Conservation (phyloP, 116 monocot genomes). For the Zostera marina region DNA sequence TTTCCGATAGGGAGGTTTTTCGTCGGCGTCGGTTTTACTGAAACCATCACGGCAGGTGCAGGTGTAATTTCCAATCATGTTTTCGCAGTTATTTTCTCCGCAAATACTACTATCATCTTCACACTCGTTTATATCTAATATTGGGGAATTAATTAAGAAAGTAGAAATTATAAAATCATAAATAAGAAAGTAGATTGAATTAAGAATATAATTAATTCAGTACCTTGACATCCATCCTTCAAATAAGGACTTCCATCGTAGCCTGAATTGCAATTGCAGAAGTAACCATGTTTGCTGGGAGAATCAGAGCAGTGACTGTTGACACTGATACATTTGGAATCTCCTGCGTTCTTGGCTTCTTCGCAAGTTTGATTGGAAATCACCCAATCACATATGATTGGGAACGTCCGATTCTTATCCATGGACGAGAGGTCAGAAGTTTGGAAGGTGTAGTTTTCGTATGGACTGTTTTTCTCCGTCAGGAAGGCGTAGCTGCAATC, state of each 20-base stretch:
- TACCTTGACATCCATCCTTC: slow-evolving; percentile 2
- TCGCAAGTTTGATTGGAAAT: slow-evolving; percentile 8
- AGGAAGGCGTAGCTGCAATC: slow-evolving; percentile 29
- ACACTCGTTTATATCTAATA: background rate
- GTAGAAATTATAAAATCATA: background rate
- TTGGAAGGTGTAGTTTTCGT: background rate
- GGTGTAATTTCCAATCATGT: background rate
- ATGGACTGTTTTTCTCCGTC: slow-evolving; percentile 15
- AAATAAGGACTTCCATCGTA: slow-evolving; percentile 8
- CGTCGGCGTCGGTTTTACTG: background rate
- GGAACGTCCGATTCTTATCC: background rate
- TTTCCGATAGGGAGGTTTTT: no score
- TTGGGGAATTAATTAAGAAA: background rate
- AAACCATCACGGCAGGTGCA: background rate
- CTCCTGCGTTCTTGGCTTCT: background rate
- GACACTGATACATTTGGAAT: background rate
- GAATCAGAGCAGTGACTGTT: slow-evolving; percentile 3
- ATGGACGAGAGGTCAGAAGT: slow-evolving; percentile 6
- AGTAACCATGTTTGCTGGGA: background rate
- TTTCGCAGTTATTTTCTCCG: background rate
- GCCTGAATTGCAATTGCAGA: slow-evolving; percentile 8
- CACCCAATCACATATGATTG: slow-evolving; percentile 2
- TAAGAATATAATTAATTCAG: background rate
- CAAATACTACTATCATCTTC: background rate
- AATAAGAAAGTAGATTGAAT: background rate